These are phyloP conservation scores for Mycena sp. DNA, from an alignment of 1,284 basidiomycete genomes.

Conservation along the genomic window DNA sequence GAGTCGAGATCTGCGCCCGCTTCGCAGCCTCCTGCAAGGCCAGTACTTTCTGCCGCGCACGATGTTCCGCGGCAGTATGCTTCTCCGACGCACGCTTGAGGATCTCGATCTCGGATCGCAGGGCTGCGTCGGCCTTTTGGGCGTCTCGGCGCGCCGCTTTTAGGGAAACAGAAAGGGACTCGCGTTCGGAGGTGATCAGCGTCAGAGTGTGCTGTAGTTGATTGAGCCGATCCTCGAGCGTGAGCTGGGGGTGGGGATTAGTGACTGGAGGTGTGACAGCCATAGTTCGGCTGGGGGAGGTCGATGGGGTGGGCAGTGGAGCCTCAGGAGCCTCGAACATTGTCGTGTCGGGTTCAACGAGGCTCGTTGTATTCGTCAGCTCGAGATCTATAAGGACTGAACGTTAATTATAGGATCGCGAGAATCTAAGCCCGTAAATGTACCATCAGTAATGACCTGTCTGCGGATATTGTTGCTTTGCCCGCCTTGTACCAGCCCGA, in stretches of 20 bases:
- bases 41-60: slow-evolving; percentile 77
- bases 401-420: slow-evolving; percentile 12
- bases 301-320: slow-evolving; percentile 26
- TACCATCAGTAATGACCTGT: slow-evolving; percentile 72
- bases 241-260: slow-evolving; percentile 42
- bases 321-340: slow-evolving; percentile 20
- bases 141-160: slow-evolving; percentile 76
- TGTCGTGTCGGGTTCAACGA: slow-evolving; percentile 17
- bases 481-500: slow-evolving; percentile 73
- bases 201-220: slow-evolving; percentile 70
- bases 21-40: slow-evolving; percentile 82
- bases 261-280: slow-evolving; percentile 29
- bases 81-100: slow-evolving; percentile 80
- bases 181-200: slow-evolving; percentile 65
- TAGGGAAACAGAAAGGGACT: slow-evolving; percentile 65
- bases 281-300: slow-evolving; percentile 29
- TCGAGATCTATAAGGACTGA: slow-evolving; percentile 14
- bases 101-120: slow-evolving; percentile 79
- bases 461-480: slow-evolving; percentile 58
- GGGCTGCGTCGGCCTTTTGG: slow-evolving; percentile 76
- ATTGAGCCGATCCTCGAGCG: slow-evolving; percentile 66
- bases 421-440: slow-evolving; percentile 22
- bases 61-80: slow-evolving; percentile 66
- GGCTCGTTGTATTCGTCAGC: slow-evolving; percentile 4
- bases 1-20: slow-evolving; percentile 66